These are phyloP conservation scores for Chlorella sorokiniana DNA, from an alignment of 139 green algal genomes.

Conservation along the genomic window DNA sequence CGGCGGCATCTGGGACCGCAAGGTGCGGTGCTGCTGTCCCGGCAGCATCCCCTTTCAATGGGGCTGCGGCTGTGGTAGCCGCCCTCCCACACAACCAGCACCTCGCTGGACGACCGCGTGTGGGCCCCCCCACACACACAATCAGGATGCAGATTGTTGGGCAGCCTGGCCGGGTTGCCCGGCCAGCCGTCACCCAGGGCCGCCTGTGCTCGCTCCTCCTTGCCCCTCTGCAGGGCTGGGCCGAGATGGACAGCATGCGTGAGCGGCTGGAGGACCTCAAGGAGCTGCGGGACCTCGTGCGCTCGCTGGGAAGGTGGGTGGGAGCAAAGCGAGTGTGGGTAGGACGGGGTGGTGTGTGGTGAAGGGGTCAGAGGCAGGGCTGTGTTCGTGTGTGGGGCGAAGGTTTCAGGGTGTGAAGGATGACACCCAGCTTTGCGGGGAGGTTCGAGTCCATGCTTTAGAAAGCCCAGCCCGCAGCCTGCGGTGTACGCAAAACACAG, in stretches of 20 bases:
- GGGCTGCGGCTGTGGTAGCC: not conserved
- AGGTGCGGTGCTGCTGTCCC: slow-evolving; percentile 14
- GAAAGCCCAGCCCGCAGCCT: no score
- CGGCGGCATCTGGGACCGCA: slow-evolving; percentile 72
- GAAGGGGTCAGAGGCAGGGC: no score
- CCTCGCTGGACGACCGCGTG: no score
- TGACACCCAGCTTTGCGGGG: no score
- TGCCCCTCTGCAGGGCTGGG: slow-evolving; percentile 61
- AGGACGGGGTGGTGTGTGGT: no score
- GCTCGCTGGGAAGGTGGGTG: slow-evolving; percentile 64
- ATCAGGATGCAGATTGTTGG: not conserved
- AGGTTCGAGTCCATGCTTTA: no score
- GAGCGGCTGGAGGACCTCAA: slow-evolving; percentile 80
- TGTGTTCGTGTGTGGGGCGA: no score
- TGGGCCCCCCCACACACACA: no score
- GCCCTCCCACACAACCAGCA: no score
- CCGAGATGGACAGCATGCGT: slow-evolving; percentile 76
- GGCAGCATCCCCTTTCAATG: not conserved
- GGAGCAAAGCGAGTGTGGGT: no score
- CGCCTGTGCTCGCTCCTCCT: not conserved
- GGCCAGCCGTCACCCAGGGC: not conserved
- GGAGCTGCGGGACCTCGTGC: slow-evolving; percentile 86
- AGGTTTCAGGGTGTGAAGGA: not conserved
- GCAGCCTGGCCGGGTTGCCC: no score
- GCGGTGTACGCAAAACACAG: no score